Conservation (phyloP, 345 rosid species). For the Populus simonii region DNA sequence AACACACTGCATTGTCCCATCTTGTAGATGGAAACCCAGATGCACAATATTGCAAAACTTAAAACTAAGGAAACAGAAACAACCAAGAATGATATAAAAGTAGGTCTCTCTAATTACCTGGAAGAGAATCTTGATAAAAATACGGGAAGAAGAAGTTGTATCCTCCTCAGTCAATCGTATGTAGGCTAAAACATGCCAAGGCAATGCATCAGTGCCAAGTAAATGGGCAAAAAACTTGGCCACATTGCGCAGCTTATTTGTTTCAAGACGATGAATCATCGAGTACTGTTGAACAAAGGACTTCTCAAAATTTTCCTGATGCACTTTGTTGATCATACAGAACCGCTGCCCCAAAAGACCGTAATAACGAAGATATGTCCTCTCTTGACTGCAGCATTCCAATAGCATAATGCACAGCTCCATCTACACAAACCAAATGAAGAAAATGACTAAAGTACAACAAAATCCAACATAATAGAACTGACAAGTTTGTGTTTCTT, state of each 20-base stretch:
- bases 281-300: constrained; percentile 91
- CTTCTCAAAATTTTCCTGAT: constrained; percentile 89
- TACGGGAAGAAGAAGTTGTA: constrained; percentile 87
- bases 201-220: constrained; percentile 85
- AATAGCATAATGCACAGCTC: constrained; percentile 87
- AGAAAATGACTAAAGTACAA: background rate
- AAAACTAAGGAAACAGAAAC: background rate
- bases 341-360: constrained; percentile 91
- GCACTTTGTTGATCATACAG: constrained; percentile 85
- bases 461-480: background rate
- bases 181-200: constrained; percentile 91
- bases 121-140: constrained; percentile 93
- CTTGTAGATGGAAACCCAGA: background rate
- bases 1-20: background rate
- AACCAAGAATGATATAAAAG: background rate
- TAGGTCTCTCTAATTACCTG: constrained; percentile 47
- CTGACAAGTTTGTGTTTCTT: background rate
- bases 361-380: constrained; percentile 88
- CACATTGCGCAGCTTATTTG: constrained; percentile 81
- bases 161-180: constrained; percentile 89
- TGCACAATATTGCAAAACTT: background rate
- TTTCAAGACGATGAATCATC: constrained; percentile 93
- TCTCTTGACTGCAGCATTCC: constrained; percentile 95
- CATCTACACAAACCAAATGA: constrained; percentile 58
- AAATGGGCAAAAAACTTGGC: constrained; percentile 95